phyloP scores from a whole-genome alignment of 2,329 filamentous ascomycete genomes.

The Diaporthe caulivora region DNA sequence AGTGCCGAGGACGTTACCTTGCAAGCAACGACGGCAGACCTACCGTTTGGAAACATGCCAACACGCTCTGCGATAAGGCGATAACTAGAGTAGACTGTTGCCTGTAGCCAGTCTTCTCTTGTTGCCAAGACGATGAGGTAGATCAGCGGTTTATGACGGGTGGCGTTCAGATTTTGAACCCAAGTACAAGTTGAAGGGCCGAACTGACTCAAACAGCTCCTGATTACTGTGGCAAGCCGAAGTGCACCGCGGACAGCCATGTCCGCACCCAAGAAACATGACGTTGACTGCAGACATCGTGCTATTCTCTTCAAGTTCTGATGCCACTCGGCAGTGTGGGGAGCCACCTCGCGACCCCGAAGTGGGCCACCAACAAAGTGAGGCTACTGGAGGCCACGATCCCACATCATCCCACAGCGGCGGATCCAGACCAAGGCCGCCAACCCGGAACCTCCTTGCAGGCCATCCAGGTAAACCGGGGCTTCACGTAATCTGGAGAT shows the following conservation, averaged over 20 bases:
- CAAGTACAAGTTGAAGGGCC: background rate
- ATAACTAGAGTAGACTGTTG: background rate
- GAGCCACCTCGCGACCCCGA: conserved; percentile 27
- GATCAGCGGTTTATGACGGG: conserved; percentile 25
- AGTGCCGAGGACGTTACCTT: conserved; percentile 1
- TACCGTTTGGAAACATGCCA: background rate
- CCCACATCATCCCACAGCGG: conserved; percentile 35
- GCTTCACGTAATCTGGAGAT: conserved; percentile 33
- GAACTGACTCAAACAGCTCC: conserved; percentile 35
- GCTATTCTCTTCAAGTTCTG: conserved; percentile 22
- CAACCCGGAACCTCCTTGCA: conserved; percentile 29
- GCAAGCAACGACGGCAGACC: background rate
- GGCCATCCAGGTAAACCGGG: conserved; percentile 24
- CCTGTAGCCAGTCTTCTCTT: background rate
- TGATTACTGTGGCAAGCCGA: conserved; percentile 26
- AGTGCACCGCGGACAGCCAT: conserved; percentile 7
- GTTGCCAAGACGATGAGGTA: background rate
- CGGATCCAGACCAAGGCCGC: conserved; percentile 28
- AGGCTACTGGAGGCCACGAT: conserved; percentile 35
- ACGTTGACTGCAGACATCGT: conserved; percentile 20
- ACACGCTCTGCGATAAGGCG: background rate
- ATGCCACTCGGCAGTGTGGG: conserved; percentile 14
- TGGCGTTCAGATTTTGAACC: conserved; percentile 29
- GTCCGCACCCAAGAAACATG: conserved; percentile 12
- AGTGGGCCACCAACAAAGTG: conserved; percentile 33